These are phyloP conservation scores for Nitzschia sp. DNA, from an alignment of 108 stramenopile species.

Conservation along the genomic window DNA sequence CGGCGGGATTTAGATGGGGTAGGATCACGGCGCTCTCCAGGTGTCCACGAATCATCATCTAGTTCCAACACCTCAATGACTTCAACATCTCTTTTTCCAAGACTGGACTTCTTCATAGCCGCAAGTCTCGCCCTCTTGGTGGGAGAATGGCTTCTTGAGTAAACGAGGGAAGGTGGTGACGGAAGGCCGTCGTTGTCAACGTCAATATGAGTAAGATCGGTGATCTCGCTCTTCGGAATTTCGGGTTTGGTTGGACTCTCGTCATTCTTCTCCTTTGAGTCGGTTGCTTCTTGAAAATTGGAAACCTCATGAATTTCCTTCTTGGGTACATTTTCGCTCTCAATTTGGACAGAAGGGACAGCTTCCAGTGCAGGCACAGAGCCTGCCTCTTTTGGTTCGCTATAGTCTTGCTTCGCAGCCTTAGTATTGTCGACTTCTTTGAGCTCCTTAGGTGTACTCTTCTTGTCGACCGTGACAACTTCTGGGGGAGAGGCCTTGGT, in stretches of 20 bases:
- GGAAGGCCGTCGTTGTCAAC: slow-evolving; percentile 4
- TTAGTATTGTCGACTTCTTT: no score
- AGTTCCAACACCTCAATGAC: slow-evolving; percentile 33
- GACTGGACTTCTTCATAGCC: not conserved
- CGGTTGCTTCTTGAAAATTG: not conserved
- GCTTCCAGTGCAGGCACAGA: no score
- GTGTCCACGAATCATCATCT: slow-evolving; percentile 37
- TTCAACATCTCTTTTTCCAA: slow-evolving; percentile 14
- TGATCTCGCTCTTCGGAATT: slow-evolving; percentile 2
- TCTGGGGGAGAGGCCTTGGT: no score
- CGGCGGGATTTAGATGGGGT: slow-evolving; percentile 3
- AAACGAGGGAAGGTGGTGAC: not conserved
- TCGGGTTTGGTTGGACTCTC: not conserved
- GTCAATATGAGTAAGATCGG: slow-evolving; percentile 14
- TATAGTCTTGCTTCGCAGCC: no score
- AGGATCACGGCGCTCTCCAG: slow-evolving; percentile 8
- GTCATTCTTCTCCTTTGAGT: not conserved
- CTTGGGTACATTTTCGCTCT: not conserved
- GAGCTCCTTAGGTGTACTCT: no score
- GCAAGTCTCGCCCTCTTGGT: slow-evolving; percentile 7
- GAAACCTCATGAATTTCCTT: not conserved
- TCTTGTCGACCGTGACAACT: no score
- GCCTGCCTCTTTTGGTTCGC: no score
- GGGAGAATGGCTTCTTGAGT: not conserved
- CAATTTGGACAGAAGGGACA: no score